Conservation (phyloP, 441 rosid species). For the Pelargonium cotyledonis region DNA sequence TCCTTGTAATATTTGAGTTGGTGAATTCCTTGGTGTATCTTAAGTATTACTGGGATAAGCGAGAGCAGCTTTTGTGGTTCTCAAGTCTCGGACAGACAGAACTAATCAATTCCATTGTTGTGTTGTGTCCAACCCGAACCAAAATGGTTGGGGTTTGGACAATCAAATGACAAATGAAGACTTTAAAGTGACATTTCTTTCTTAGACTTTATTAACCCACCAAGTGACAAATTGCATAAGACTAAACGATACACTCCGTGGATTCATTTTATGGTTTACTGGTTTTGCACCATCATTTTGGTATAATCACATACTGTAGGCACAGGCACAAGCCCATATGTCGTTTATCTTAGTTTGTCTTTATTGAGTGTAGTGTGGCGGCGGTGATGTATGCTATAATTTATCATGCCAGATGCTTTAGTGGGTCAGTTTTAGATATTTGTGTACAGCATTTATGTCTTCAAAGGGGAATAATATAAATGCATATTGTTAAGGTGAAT, state of each 20-base stretch:
- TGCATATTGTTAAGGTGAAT: no score
- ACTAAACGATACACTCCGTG: neutral
- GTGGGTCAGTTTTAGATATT: neutral
- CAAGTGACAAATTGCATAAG: neutral
- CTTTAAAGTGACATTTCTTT: neutral
- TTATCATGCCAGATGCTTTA: neutral
- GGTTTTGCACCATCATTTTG: no score
- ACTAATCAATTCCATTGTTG: no score
- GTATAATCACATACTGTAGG: neutral
- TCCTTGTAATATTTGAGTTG: neutral
- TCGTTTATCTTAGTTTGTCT: neutral
- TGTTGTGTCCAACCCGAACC: no score
- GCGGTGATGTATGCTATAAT: no score
- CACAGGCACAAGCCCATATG: neutral
- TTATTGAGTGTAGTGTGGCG: no score
- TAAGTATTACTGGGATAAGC: no score
- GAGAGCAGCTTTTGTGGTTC: no score
- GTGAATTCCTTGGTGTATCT: neutral
- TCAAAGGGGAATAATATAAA: no score
- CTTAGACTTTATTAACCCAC: neutral
- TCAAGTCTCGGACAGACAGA: no score
- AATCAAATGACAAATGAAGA: neutral
- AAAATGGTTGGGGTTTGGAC: neutral
- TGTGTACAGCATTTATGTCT: no score
- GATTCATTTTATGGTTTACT: no score